Evolutionary conservation across 305 asterid species (phyloP).

Genomic region (Caryopteris hybrid): DNA sequence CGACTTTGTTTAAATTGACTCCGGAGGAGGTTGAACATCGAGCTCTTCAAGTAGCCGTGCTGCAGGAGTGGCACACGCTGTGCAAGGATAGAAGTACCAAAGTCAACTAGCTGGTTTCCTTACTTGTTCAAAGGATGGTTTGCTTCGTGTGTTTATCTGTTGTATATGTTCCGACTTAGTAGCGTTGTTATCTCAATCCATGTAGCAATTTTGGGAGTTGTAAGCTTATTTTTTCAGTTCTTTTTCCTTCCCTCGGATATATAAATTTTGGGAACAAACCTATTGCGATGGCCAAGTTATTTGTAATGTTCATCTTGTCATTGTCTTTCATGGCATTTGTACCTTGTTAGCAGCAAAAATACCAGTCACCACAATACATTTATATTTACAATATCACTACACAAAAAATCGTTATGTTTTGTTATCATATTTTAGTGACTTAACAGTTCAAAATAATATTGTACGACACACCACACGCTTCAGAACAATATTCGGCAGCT

Average conservation of each 20-base stretch:
- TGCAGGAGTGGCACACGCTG: conserved; percentile 89
- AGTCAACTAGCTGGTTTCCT: conserved; percentile 33
- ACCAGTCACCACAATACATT: too few relatives aligned
- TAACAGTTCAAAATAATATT: too few relatives aligned
- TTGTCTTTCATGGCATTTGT: too few relatives aligned
- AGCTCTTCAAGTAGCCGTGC: conserved; percentile 81
- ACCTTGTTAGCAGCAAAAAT: too few relatives aligned
- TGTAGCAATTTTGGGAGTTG: background rate
- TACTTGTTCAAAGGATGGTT: background rate
- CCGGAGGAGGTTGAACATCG: conserved; percentile 92
- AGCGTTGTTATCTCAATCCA: background rate
- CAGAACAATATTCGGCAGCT: too few relatives aligned
- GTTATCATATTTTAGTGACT: too few relatives aligned
- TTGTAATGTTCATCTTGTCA: background rate
- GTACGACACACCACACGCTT: too few relatives aligned
- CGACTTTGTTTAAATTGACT: conserved; percentile 66
- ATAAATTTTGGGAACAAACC: background rate
- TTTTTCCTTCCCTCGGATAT: background rate
- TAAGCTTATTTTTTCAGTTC: background rate
- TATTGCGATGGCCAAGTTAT: too few relatives aligned
- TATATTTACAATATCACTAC: too few relatives aligned
- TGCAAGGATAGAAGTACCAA: conserved; percentile 71
- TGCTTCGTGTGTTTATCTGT: background rate
- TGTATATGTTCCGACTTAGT: background rate
- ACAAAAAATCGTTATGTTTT: too few relatives aligned